Conservation (phyloP, 768 basidiomycete genomes). For the Rhodotorula babjevae region DNA sequence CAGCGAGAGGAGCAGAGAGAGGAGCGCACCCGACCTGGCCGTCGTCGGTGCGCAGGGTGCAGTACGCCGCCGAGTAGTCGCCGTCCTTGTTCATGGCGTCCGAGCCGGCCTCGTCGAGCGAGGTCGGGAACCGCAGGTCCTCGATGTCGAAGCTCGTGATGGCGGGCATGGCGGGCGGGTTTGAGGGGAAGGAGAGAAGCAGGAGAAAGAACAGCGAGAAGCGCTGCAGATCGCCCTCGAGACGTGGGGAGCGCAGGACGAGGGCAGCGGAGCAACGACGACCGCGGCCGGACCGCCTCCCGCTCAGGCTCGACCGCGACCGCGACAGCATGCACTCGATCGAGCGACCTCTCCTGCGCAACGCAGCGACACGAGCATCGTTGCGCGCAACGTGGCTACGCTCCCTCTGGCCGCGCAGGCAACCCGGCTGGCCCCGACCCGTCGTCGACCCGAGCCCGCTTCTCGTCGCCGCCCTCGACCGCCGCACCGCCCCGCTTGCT, state of each 20-base stretch:
- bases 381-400: background rate
- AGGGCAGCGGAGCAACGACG: too few relatives aligned
- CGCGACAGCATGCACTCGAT: too few relatives aligned
- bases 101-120: slow-evolving; percentile 30
- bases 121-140: slow-evolving; percentile 38
- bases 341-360: too few relatives aligned
- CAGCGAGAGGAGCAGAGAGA: slow-evolving; percentile 39
- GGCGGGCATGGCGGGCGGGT: background rate
- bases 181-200: background rate
- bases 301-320: too few relatives aligned
- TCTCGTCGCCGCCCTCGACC: background rate
- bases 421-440: background rate
- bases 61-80: slow-evolving; percentile 91
- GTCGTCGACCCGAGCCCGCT: background rate
- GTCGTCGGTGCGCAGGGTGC: slow-evolving; percentile 65
- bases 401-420: background rate
- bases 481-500: slow-evolving; percentile 16
- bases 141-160: slow-evolving; percentile 28
- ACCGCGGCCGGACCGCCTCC: too few relatives aligned
- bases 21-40: slow-evolving; percentile 66
- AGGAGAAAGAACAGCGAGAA: background rate
- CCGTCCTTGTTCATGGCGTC: slow-evolving; percentile 71
- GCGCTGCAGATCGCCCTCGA: background rate
- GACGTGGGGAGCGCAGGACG: background rate
- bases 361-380: too few relatives aligned